phyloP scores from a whole-genome alignment of 352 stramenopile genomes.

The Phytophthora uliginosa region DNA sequence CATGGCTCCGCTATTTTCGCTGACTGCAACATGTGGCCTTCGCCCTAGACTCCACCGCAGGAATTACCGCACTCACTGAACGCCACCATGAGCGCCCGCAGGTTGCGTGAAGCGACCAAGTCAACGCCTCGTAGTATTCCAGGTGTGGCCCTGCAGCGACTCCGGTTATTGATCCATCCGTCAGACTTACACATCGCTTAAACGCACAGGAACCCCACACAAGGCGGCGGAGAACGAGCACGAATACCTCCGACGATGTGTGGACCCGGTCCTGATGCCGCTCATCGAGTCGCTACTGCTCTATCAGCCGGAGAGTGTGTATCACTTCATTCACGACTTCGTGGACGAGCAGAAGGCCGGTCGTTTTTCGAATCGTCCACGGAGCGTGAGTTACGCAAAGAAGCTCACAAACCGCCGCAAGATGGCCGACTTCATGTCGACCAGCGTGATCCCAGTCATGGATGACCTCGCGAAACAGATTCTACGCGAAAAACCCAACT shows the following conservation, averaged over 20 bases:
- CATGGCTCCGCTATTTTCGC: constrained; percentile 36
- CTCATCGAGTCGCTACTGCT: constrained; percentile 84
- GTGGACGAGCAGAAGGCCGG: constrained; percentile 63
- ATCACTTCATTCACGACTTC: constrained; percentile 87
- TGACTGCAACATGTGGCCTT: constrained; percentile 17
- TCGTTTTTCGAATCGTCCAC: constrained; percentile 45
- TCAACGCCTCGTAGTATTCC: constrained; percentile 27
- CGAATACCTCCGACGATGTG: constrained; percentile 81
- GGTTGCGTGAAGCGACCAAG: constrained; percentile 44
- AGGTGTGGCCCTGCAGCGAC: constrained; percentile 17
- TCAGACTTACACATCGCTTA: not conserved
- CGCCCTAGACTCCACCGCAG: not conserved
- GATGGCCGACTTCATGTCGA: constrained; percentile 90
- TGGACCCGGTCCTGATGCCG: constrained; percentile 87
- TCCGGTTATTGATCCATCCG: not conserved
- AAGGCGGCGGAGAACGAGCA: constrained; percentile 71
- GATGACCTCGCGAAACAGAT: constrained; percentile 87
- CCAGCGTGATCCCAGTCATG: constrained; percentile 87
- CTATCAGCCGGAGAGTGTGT: constrained; percentile 84
- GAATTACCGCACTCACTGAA: not conserved
- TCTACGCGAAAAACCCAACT: constrained; percentile 73
- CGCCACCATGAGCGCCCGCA: constrained; percentile 42
- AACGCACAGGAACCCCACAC: constrained; percentile 9
- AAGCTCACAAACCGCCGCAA: constrained; percentile 77
- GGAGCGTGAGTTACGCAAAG: constrained; percentile 61